Conservation (phyloP, 345 rosid genomes). For the Reutealis trisperma region DNA sequence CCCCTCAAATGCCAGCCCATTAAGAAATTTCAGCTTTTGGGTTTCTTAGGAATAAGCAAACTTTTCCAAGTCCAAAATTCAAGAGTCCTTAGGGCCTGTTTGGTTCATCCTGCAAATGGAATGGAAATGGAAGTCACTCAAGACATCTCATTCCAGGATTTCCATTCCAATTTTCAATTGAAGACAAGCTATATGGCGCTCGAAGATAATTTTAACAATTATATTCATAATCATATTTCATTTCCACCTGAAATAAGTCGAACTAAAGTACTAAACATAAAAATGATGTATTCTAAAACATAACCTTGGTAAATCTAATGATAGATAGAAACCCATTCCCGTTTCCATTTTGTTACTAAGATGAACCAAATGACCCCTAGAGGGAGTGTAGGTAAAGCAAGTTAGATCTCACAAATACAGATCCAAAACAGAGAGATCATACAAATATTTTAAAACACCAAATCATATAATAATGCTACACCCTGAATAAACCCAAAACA, state of each 20-base stretch:
- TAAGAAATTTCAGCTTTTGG: constrained; percentile 2
- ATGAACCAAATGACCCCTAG: not conserved
- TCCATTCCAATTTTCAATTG: not conserved
- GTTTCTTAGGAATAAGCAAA: not conserved
- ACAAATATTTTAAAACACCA: not conserved
- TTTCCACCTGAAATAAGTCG: not conserved
- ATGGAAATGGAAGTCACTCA: not conserved
- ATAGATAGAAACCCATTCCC: not conserved
- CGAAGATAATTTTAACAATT: not conserved
- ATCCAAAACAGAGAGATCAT: not conserved
- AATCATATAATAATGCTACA: not conserved
- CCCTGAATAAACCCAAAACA: not conserved
- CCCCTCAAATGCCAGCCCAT: not conserved
- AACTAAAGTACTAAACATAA: not conserved
- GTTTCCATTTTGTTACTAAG: not conserved
- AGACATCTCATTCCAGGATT: not conserved
- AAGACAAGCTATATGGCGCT: not conserved
- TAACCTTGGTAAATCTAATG: not conserved
- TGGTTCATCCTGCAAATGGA: constrained; percentile 1
- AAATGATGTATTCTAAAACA: not conserved
- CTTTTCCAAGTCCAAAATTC: not conserved
- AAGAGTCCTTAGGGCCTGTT: not conserved
- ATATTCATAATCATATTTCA: not conserved
- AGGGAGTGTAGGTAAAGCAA: not conserved
- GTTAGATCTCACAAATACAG: not conserved